phyloP scores from a whole-genome alignment of 108 stramenopile species.

The Schizochytrium sp. region DNA sequence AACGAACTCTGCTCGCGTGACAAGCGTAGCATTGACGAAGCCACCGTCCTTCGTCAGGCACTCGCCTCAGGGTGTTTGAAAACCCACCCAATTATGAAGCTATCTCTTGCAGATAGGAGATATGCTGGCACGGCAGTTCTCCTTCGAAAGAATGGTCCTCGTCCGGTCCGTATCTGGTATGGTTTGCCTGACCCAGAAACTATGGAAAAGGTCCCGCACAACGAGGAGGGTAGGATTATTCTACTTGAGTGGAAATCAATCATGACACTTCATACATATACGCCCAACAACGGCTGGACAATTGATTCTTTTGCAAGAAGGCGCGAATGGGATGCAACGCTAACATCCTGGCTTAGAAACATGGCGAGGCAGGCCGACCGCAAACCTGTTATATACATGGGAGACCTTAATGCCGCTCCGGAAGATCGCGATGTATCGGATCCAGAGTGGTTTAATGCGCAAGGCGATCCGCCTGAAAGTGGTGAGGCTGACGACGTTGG shows the following conservation, averaged over 20 bases:
- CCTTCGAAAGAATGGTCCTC: not conserved
- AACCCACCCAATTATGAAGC: not conserved
- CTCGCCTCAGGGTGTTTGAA: not conserved
- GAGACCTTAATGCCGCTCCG: slow-evolving; percentile 23
- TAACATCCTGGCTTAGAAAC: slow-evolving; percentile 7
- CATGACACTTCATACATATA: slow-evolving; percentile 53
- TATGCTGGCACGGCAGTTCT: slow-evolving; percentile 50
- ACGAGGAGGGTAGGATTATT: slow-evolving; percentile 53
- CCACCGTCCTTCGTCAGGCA: not conserved
- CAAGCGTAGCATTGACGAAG: slow-evolving; percentile 18
- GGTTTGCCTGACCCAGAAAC: not conserved
- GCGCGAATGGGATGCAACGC: slow-evolving; percentile 3
- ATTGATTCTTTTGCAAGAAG: not conserved
- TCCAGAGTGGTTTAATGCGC: slow-evolving; percentile 43
- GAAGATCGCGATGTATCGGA: slow-evolving; percentile 2
- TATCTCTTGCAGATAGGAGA: not conserved
- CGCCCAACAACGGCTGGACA: slow-evolving; percentile 52
- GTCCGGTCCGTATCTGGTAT: slow-evolving; percentile 43
- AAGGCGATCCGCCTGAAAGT: not conserved
- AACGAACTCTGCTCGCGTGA: slow-evolving; percentile 35
- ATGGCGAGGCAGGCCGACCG: not conserved
- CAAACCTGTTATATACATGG: slow-evolving; percentile 38
- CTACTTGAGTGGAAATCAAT: slow-evolving; percentile 53
- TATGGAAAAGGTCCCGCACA: slow-evolving; percentile 24
- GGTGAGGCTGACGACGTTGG: not conserved